Base-by-base conservation (phyloP, 2,329 filamentous ascomycete genomes). In the Diplodia seriata region DNA sequence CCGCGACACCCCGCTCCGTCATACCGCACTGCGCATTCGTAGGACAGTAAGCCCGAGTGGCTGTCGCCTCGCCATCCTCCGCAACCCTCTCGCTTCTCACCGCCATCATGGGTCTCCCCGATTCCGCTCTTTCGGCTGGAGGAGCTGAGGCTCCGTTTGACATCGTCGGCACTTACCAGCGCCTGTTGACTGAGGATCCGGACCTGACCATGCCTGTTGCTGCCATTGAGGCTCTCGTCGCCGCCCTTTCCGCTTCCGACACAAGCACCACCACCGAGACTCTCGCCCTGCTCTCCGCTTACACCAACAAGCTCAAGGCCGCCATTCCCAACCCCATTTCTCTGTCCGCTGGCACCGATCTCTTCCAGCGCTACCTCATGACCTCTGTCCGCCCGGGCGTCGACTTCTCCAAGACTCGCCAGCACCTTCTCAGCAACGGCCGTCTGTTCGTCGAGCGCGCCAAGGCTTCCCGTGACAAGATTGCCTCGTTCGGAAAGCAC, bases 181-280 rank as follows among this genome's bases (percentile, higher is more conserved):
- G 83, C 61, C 85, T 91, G 59, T 85, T 91, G 69, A 76, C 76
- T 68, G 85, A 86, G 63, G 93, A 98, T 78, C 86, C 91, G 12
- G 92, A 97, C 70, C 86, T 98, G 65, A 97, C 94, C 43, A 97
- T 97, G 88, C 94, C 95, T 70, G 92, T 99, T 67, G 95, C 95
- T 23, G 93, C 94, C 69, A 97, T 97, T 76, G 92, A 97, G 81
- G 90, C 93, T 33, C 86, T 99, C 69, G 95, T 98, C 72, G 88
- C 91, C 76, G 90, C 95, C 69, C 91, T 98, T 69, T 90, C 90
- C 75, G 86, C 91, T 71, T 91, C 90, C 55, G 89, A 90, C 70
- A 90, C 93, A 7, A 91, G 90, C 26, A 99, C 95, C 68, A 92
- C 97, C 74, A 94, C 91, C 81, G 95, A 99, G 83, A 97, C 94